A percentile compares a stretch with the other conserved stretches of the same genome.
Evolutionary conservation across 768 basidiomycete species (phyloP).

Genomic region (Lactarius pseudohatsudake): DNA sequence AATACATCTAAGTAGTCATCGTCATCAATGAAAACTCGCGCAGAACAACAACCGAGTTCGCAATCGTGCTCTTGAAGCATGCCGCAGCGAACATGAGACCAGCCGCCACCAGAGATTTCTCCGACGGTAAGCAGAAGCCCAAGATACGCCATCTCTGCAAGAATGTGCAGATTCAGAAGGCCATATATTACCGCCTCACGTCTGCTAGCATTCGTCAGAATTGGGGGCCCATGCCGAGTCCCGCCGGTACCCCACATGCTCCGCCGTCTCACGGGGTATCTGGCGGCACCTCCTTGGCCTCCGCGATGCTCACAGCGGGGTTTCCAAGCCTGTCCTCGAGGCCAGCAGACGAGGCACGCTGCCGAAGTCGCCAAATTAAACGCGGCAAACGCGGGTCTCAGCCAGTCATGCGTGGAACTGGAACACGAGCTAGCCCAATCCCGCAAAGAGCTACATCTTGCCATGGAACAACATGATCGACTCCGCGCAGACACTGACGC

Average conservation of each 20-base stretch:
- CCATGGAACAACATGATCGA: slow-evolving; percentile 22
- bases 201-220: no score
- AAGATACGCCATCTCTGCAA: no score
- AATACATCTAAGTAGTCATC: no score
- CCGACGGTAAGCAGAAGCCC: no score
- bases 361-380: slow-evolving; percentile 24
- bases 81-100: no score
- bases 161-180: no score
- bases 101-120: no score
- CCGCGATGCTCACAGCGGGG: background rate
- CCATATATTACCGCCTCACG: no score
- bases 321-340: background rate
- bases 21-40: no score
- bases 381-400: slow-evolving; percentile 28
- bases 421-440: slow-evolving; percentile 27
- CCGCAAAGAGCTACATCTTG: slow-evolving; percentile 28
- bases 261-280: background rate
- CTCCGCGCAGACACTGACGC: slow-evolving; percentile 7
- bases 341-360: background rate
- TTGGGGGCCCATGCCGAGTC: slow-evolving; percentile 25
- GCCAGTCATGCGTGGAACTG: slow-evolving; percentile 13
- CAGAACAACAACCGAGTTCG: no score
- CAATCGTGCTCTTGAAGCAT: no score
- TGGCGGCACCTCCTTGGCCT: background rate
- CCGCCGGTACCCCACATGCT: background rate